These are phyloP conservation scores for Mycena alexandri DNA, from an alignment of 768 basidiomycete species.

Conservation along the genomic window DNA sequence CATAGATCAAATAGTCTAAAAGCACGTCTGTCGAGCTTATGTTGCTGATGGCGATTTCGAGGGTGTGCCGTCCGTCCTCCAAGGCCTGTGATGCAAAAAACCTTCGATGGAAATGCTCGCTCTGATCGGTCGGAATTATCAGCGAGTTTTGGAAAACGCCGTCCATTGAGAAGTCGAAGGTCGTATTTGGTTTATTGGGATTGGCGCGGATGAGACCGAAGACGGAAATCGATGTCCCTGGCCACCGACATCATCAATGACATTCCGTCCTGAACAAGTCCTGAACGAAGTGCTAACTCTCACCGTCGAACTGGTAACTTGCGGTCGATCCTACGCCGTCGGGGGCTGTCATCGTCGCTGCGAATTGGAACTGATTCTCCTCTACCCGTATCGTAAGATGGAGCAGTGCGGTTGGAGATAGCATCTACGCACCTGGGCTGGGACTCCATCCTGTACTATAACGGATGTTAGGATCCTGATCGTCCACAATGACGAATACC, in stretches of 20 bases:
- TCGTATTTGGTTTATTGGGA: neutral
- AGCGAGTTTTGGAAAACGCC: neutral
- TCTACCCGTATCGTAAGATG: conserved; percentile 1
- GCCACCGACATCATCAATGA: neutral
- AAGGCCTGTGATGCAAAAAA: neutral
- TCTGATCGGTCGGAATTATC: neutral
- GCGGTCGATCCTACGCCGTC: conserved; percentile 1
- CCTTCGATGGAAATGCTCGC: conserved; percentile 8
- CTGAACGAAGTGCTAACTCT: neutral
- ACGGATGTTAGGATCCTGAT: conserved; percentile 11
- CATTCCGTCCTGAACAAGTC: neutral
- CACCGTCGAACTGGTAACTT: conserved; percentile 1
- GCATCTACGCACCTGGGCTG: neutral
- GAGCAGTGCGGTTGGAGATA: no score
- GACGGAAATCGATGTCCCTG: conserved; percentile 21
- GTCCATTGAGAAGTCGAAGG: conserved; percentile 5
- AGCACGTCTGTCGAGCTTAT: neutral
- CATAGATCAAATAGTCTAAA: conserved; percentile 20
- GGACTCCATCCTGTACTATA: conserved; percentile 11
- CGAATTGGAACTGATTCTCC: neutral
- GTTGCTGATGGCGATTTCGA: neutral
- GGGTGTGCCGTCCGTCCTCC: neutral
- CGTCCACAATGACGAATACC: conserved; percentile 21
- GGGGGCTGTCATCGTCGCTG: neutral
- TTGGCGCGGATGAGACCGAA: conserved; percentile 3